Evolutionary conservation across 768 basidiomycete species (phyloP), one percentile per base, ranked within the genome.

Genomic region (Dentipellis fragilis): DNA sequence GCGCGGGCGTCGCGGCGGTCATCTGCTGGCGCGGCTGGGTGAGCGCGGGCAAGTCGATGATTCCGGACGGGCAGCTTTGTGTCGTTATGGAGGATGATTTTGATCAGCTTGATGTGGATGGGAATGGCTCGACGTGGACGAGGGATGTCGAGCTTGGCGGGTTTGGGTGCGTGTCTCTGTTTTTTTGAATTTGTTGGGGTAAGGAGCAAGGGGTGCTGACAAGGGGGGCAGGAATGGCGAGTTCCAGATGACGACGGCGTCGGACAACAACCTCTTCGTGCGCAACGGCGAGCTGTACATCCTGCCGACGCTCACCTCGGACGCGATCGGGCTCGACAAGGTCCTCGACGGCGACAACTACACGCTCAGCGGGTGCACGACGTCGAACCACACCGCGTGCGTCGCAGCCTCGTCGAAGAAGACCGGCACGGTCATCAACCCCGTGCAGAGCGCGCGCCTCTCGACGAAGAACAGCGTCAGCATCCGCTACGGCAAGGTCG

Each of bases 401-500:
- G 74, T 77, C 1, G 78, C 73, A 11, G 64, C 68, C 12, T 76
- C 74, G 58, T 71, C 69, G 2, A 56, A 68, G 0, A 62, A 67
- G 54, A 60, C 56, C 10, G 65, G 65, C 19, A 63, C 64, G 9
- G 71, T 71, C 12, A 72, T 84, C 64, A 78, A 79, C 58, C 82
- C 82, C 2, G 75, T 81, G 48, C 73, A 72, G 71, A 75, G 72
- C 38, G 80, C 80, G 10, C 72, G 81, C 17, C 69, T 84, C 59
- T 76, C 70, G 56, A 84, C 82, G 29, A 72, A 73, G 46, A 71
- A 71, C 29, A 75, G 71, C 57, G 67, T 74, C 53, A 71, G 63
- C 49, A 77, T 84, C 64, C 70, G 71, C 65, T 83, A 75, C 55
- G 82, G 82, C 37, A 77, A 79, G 58, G 73, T 84, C 53, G 80